Percentiles rank a stretch among this genome's conserved stretches.
Evolutionary conservation across 2,329 filamentous ascomycete genomes (phyloP).

Genomic region (Ceratocystis variospora): DNA sequence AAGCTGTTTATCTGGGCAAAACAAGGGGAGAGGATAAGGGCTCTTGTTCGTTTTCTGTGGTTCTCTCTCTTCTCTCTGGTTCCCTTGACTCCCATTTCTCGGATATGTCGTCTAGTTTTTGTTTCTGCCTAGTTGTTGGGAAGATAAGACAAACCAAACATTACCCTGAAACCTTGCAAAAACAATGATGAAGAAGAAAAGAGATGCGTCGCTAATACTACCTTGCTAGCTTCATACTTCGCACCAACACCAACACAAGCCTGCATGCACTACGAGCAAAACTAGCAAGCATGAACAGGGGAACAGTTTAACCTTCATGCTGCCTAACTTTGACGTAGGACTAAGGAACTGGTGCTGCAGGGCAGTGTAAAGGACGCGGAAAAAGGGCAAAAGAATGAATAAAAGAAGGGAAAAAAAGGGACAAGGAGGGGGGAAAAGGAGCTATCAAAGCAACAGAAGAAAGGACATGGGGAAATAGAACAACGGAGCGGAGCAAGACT

Average conservation of each 20-base stretch:
- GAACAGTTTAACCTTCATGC: neutral
- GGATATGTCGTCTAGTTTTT: neutral
- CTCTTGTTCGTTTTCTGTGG: neutral
- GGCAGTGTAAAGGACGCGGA: neutral
- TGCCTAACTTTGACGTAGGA: constrained; percentile 1
- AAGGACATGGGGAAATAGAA: neutral
- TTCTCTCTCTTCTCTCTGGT: neutral
- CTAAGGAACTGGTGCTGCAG: neutral
- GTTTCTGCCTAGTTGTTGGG: constrained; percentile 5
- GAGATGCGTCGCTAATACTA: neutral
- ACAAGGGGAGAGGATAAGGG: neutral
- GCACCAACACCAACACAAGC: neutral
- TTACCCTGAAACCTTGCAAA: neutral
- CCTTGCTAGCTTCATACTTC: neutral
- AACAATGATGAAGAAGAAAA: neutral
- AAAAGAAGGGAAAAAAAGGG: neutral
- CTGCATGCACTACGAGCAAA: neutral
- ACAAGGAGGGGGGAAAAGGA: neutral
- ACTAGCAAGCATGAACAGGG: neutral
- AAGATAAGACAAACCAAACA: neutral
- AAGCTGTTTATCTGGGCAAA: neutral
- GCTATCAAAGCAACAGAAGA: neutral
- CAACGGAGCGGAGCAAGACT: neutral
- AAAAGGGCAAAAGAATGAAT: neutral
- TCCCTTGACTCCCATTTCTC: constrained; percentile 6